phyloP scores from a whole-genome alignment of 345 rosid species.

The Linum usitatissimum region DNA sequence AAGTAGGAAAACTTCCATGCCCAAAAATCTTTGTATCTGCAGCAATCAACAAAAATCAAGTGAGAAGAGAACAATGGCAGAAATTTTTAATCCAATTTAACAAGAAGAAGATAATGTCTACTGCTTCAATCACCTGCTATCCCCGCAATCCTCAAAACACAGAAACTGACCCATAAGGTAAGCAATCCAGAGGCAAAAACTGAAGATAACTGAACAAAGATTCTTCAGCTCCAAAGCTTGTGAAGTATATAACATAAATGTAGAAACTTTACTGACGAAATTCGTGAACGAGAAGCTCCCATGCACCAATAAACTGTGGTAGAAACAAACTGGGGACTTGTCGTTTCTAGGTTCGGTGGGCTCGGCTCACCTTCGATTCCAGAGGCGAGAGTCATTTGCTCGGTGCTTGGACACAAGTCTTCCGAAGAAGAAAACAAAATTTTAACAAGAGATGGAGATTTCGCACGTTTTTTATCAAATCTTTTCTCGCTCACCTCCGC shows the following conservation, averaged over 20 bases:
- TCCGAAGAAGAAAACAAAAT: too few relatives aligned
- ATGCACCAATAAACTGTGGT: background rate
- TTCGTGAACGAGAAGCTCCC: background rate
- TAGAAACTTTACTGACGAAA: background rate
- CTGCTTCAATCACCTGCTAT: background rate
- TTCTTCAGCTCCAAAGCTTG: background rate
- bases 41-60: conserved; percentile 12
- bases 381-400: too few relatives aligned
- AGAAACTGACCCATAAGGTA: background rate
- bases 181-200: background rate
- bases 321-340: too few relatives aligned
- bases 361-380: too few relatives aligned
- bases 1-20: conserved; percentile 55
- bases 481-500: too few relatives aligned
- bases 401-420: too few relatives aligned
- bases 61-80: background rate
- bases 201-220: background rate
- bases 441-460: too few relatives aligned
- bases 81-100: background rate
- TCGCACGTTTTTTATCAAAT: too few relatives aligned
- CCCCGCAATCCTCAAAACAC: background rate
- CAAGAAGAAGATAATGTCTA: background rate
- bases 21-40: conserved; percentile 35
- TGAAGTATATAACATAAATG: background rate
- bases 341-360: too few relatives aligned